Percentiles rank a stretch among this genome's conserved stretches.
These are phyloP conservation scores for Chrysosporium queenslandicum DNA, from an alignment of 2,329 filamentous ascomycete genomes.

Conservation along the genomic window DNA sequence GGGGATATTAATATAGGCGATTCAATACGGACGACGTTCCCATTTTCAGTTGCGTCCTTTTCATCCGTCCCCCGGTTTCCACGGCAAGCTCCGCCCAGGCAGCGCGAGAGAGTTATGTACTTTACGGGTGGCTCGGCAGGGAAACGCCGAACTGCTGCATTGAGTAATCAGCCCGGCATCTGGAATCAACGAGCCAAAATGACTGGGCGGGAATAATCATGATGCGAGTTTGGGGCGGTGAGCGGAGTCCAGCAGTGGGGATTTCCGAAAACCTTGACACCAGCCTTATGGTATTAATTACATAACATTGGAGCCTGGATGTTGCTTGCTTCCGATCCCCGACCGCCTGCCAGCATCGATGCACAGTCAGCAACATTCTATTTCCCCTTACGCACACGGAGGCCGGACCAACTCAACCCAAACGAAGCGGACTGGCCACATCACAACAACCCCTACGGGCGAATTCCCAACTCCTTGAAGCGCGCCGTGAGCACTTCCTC, in stretches of 20 bases:
- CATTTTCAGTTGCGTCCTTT: not conserved
- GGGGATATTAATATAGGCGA: too few relatives aligned
- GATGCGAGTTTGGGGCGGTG: not conserved
- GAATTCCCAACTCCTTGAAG: not conserved
- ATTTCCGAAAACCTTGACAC: not conserved
- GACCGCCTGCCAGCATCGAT: too few relatives aligned
- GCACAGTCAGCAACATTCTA: not conserved
- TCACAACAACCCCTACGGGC: not conserved
- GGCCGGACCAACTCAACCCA: not conserved
- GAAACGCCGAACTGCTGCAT: conserved; percentile 5
- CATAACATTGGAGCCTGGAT: not conserved
- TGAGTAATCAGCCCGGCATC: conserved; percentile 3
- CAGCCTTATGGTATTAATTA: conserved; percentile 7
- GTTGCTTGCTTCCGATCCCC: not conserved
- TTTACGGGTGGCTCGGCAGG: conserved; percentile 6
- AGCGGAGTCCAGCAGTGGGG: not conserved
- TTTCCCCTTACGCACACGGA: not conserved
- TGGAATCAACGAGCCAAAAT: too few relatives aligned
- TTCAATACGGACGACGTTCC: too few relatives aligned
- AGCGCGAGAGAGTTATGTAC: too few relatives aligned
- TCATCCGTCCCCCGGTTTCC: not conserved
- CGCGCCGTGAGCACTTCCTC: not conserved
- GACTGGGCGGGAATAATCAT: not conserved
- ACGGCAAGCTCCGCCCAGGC: not conserved
- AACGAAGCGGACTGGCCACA: too few relatives aligned